Conservation (phyloP, 2,329 filamentous ascomycete species). For the Botryotinia convoluta region DNA sequence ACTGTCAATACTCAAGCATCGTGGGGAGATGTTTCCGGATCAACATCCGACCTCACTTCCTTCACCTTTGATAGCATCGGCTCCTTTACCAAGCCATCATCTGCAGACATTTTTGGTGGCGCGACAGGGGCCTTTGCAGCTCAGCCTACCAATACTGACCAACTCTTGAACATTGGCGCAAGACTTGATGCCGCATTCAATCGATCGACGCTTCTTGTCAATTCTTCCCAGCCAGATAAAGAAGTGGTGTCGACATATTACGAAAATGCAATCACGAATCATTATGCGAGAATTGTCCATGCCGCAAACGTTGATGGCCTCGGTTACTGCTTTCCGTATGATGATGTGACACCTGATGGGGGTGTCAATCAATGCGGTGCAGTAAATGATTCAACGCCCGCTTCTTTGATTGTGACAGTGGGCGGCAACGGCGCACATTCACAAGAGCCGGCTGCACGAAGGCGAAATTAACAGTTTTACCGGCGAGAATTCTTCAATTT, state of each 20-base stretch:
- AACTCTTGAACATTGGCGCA: constrained; percentile 63
- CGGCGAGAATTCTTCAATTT: neutral
- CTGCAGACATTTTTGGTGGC: constrained; percentile 64
- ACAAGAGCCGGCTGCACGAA: constrained; percentile 2
- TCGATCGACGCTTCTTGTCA: constrained; percentile 62
- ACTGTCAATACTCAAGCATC: constrained; percentile 64
- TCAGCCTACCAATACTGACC: constrained; percentile 26
- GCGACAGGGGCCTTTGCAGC: constrained; percentile 58
- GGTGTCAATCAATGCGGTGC: constrained; percentile 61
- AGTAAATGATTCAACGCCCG: constrained; percentile 45
- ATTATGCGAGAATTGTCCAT: constrained; percentile 66
- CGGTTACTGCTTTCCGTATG: constrained; percentile 71
- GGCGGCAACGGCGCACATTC: constrained; percentile 27
- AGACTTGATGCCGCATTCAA: constrained; percentile 76
- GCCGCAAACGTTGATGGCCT: constrained; percentile 55
- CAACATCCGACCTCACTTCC: constrained; percentile 29
- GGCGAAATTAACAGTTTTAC: neutral
- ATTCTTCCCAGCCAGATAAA: constrained; percentile 51
- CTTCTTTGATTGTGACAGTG: constrained; percentile 26
- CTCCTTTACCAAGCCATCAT: constrained; percentile 54
- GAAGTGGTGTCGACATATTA: constrained; percentile 53
- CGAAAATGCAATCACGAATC: constrained; percentile 55
- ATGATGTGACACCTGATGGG: constrained; percentile 59
- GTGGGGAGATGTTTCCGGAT: constrained; percentile 52
- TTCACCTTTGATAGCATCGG: constrained; percentile 44